These are phyloP conservation scores for Paecilomyces niveus DNA, from an alignment of 2,329 filamentous ascomycete species.

Conservation along the genomic window DNA sequence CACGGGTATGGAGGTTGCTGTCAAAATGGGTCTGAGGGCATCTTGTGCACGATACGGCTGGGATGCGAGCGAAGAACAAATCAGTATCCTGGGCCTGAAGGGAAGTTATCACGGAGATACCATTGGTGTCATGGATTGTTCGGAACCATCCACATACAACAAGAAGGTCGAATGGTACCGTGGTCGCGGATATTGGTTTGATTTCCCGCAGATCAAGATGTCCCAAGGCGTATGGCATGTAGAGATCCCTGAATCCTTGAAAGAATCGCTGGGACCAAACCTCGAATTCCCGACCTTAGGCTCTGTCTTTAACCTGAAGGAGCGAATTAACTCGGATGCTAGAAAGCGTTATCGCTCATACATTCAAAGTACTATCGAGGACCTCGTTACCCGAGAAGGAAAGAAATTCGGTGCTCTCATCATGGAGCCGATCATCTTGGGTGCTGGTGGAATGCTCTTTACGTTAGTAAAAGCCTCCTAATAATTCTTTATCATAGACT, in stretches of 20 bases:
- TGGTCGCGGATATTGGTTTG: slow-evolving; percentile 73
- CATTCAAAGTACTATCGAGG: slow-evolving; percentile 49
- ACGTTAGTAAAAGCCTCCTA: slow-evolving; percentile 46
- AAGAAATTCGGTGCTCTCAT: slow-evolving; percentile 69
- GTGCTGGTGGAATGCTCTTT: slow-evolving; percentile 77
- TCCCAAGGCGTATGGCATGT: slow-evolving; percentile 60
- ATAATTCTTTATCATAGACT: slow-evolving; percentile 2
- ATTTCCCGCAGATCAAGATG: slow-evolving; percentile 67
- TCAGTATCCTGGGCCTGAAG: slow-evolving; percentile 66
- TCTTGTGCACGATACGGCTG: slow-evolving; percentile 60
- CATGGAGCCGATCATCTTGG: slow-evolving; percentile 72
- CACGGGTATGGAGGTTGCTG: slow-evolving; percentile 73
- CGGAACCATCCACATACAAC: slow-evolving; percentile 70
- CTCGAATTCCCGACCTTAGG: slow-evolving; percentile 43
- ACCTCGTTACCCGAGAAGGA: slow-evolving; percentile 48
- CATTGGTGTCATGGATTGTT: slow-evolving; percentile 80
- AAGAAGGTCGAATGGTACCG: slow-evolving; percentile 82
- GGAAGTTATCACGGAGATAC: slow-evolving; percentile 84
- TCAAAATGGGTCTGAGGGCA: slow-evolving; percentile 77
- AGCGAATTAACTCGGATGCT: slow-evolving; percentile 39
- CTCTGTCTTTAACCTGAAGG: slow-evolving; percentile 54
- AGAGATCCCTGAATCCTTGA: slow-evolving; percentile 46
- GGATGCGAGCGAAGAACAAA: slow-evolving; percentile 48
- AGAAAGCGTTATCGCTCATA: slow-evolving; percentile 52
- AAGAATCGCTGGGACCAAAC: slow-evolving; percentile 38